Base-by-base conservation (phyloP, 306 rosid genomes). In the Prosopis cineraria region DNA sequence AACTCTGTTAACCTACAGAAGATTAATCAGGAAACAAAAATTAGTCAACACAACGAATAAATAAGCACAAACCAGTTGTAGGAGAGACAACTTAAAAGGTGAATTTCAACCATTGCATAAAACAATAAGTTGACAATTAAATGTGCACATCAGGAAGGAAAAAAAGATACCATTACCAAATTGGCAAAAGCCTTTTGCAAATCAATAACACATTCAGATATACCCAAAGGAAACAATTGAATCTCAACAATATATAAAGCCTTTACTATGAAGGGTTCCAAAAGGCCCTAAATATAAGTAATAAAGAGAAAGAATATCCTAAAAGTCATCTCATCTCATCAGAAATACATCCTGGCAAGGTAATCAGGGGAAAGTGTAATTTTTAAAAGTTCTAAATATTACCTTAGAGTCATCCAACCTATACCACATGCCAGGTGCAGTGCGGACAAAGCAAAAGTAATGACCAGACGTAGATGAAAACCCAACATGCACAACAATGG, bases 371-470 rank as follows among this genome's bases (percentile, higher is more conserved):
- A 71, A 8, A 17, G 2, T 37, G 13, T 12, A 0, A 24, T 22
- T 67, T 67, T 11, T 10, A 65, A 43, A 73, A 58, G 10, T 66
- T 44, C 14, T 30, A 30, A 53, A 64, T 58, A 70, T 37, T 86
- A 95, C 99, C 99, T 71, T 80, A 9, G 88, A 79, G 84, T 95
- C 99, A 79, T 95, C 98, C 84, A 95, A 48, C 77, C 79, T 75
- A 81, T 91, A 82, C 99, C 99, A 95, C 68, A 87, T 76, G 70
- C 87, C 89, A 12, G 96, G 91, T 58, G 93, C 84, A 43, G 98
- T 84, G 25, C 98, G 95, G 77, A 95, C 80, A 75, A 88, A 91
- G 85, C 91, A 86, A 67, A 88, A 91, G 82, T 95, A 95, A 87
- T 95, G 98, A 31, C 98, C 97, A 40, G 91, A 91, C 62, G 88